phyloP scores from a whole-genome alignment of 2,329 filamentous ascomycete genomes.

The Aspergillus novoparasiticus region DNA sequence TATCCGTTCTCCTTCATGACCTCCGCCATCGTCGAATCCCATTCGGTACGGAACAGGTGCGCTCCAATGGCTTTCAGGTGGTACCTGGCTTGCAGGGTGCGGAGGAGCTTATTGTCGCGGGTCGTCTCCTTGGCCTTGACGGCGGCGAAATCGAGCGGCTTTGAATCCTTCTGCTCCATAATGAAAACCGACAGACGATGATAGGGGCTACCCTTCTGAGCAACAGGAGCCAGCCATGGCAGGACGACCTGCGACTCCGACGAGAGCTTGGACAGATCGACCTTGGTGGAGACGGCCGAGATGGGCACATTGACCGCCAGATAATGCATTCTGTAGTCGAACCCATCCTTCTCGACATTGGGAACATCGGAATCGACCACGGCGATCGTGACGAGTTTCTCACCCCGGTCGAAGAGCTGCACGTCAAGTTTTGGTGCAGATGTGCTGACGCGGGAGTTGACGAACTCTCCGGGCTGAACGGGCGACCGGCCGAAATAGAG shows the following conservation, averaged over 20 bases:
- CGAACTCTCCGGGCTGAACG: conserved; percentile 74
- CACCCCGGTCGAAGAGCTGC: conserved; percentile 80
- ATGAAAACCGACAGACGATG: conserved; percentile 85
- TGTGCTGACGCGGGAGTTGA: conserved; percentile 75
- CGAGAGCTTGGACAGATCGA: conserved; percentile 67
- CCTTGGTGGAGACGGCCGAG: conserved; percentile 59
- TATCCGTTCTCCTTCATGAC: conserved; percentile 83
- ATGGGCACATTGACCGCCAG: conserved; percentile 75
- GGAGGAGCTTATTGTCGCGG: conserved; percentile 73
- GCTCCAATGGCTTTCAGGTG: conserved; percentile 74
- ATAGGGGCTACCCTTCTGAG: conserved; percentile 88
- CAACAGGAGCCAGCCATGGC: conserved; percentile 82
- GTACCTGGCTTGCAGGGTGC: conserved; percentile 72
- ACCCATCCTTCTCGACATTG: conserved; percentile 71
- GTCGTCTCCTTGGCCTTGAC: conserved; percentile 55
- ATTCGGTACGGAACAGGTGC: conserved; percentile 82
- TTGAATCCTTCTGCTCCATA: conserved; percentile 72
- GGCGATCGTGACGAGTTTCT: conserved; percentile 79
- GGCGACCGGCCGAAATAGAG: conserved; percentile 74
- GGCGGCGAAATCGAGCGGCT: conserved; percentile 59
- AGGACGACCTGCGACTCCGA: conserved; percentile 67
- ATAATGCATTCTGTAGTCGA: conserved; percentile 82
- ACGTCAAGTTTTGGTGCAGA: conserved; percentile 74
- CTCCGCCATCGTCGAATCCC: conserved; percentile 83
- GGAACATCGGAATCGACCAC: conserved; percentile 92